Evolutionary conservation across 2,329 filamentous ascomycete species (phyloP), one percentile per base, ranked within the genome.

Genomic region (Ophiostoma montium): DNA sequence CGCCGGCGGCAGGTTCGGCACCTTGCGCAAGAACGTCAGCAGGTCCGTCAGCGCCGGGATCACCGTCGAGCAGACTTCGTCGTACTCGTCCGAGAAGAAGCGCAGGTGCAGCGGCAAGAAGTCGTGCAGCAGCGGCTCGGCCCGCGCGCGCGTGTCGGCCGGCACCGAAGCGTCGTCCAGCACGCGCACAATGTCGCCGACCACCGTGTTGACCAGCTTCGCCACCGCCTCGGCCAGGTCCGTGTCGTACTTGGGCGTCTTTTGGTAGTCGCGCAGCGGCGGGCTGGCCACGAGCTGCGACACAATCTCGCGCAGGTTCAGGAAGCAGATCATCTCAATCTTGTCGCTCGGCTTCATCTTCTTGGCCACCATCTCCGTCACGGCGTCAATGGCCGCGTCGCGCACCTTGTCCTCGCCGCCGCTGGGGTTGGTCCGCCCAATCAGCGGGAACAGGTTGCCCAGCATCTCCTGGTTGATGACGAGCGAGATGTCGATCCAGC

Each of bases 21-120:
- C 71, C 65, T 89, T 94, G 50, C 92, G 83, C 55, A 96, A 76
- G 63, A 94, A 90, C 27, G 87, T 88, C 53, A 98, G 76, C 45
- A 96, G 76, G 59, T 98, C 94, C 45, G 86, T 95, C 49, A 96
- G 78, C 35, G 86, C 90, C 19, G 89, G 86, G 53, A 98, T 94
- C 51, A 96, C 87, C 12, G 87, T 92, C 33, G 89, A 94, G 70
- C 92, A 96, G 57, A 98, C 83, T 68, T 98, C 92, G 64, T 98
- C 92, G 63, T 94, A 98, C 62, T 98, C 89, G 65, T 98, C 92
- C 21, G 88, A 85, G 67, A 98, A 95, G 70, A 95, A 95, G 35
- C 90, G 85, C 46, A 98, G 71, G 12, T 96, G 74, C 57, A 89
- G 83, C 0, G 89, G 87, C 27, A 95, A 70, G 63, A 96, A 96